Percentiles rank a stretch among this genome's conserved stretches.
phyloP scores from a whole-genome alignment of 345 rosid genomes.

The Odontarrhena argentea region DNA sequence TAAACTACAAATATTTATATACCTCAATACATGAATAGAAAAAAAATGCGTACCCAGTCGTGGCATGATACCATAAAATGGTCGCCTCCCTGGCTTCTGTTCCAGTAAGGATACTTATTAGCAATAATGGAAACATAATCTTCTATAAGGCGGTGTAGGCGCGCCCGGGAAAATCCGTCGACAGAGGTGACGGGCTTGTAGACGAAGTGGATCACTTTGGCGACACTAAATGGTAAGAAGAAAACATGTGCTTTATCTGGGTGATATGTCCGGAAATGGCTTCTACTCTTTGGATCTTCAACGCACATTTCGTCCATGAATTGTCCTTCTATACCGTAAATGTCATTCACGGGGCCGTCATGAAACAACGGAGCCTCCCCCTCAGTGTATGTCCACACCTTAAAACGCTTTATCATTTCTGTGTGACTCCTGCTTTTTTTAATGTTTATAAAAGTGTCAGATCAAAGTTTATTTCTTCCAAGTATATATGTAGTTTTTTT shows the following conservation, averaged over 20 bases:
- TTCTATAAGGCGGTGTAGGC: conserved; percentile 53
- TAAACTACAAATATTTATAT: too few species aligned
- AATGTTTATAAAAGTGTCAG: conserved; percentile 13
- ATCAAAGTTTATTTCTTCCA: conserved; percentile 8
- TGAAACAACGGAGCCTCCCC: conserved; percentile 70
- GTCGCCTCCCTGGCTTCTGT: conserved; percentile 58
- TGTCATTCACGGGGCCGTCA: conserved; percentile 61
- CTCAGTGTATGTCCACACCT: conserved; percentile 71
- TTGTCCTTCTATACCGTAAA: conserved; percentile 69
- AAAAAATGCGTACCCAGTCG: conserved; percentile 59
- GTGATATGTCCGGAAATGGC: conserved; percentile 43
- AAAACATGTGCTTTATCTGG: conserved; percentile 57
- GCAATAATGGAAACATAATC: conserved; percentile 54
- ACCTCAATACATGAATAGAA: background rate
- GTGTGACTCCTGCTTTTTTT: conserved; percentile 59
- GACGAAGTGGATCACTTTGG: conserved; percentile 49
- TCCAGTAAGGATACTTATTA: conserved; percentile 57
- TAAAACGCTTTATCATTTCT: conserved; percentile 67
- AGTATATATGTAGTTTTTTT: background rate
- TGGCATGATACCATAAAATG: conserved; percentile 75
- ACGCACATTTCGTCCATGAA: conserved; percentile 63
- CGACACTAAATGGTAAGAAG: conserved; percentile 66
- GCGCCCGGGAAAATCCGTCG: conserved; percentile 49
- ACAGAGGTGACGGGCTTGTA: conserved; percentile 53
- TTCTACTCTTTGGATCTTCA: conserved; percentile 38